These are phyloP conservation scores for Thalassiosira oceanica DNA, from an alignment of 352 stramenopile genomes.

Conservation along the genomic window DNA sequence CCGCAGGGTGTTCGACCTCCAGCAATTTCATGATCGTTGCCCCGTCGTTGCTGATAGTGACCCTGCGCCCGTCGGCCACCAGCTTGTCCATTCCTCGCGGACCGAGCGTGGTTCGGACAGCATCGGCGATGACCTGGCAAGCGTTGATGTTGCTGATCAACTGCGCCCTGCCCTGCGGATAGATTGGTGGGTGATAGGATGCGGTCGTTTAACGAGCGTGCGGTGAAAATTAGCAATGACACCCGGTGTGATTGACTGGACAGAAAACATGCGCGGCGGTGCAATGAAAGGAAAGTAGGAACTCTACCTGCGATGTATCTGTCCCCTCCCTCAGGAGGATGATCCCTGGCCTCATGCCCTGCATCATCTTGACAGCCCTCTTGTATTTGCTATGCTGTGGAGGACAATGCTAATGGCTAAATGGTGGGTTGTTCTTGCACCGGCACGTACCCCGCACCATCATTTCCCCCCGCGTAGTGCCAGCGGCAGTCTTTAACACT, in stretches of 20 bases:
- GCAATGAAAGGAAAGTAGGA: too few relatives aligned
- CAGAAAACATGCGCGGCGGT: too few relatives aligned
- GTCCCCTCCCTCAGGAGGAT: conserved; percentile 99
- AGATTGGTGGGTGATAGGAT: too few relatives aligned
- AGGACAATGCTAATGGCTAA: too few relatives aligned
- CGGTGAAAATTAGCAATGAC: conserved; percentile 7
- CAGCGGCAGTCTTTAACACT: too few relatives aligned
- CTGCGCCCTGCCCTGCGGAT: conserved; percentile 70
- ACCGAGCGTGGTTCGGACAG: conserved; percentile 95
- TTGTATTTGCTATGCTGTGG: too few relatives aligned
- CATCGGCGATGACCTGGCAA: conserved; percentile 94
- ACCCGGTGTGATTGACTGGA: too few relatives aligned
- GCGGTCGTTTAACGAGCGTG: too few relatives aligned
- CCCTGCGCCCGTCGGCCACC: conserved; percentile 87
- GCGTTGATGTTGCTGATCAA: conserved; percentile 90
- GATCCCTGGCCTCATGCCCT: conserved; percentile 88
- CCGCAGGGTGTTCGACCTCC: conserved; percentile 97
- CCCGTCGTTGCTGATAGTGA: conserved; percentile 98
- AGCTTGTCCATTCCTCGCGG: conserved; percentile 99
- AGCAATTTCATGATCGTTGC: conserved; percentile 98
- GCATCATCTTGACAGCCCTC: too few relatives aligned
- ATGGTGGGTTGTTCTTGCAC: too few relatives aligned
- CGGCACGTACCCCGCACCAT: too few relatives aligned
- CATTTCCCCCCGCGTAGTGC: too few relatives aligned
- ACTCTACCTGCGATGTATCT: conserved; percentile 96